Evolutionary conservation across 352 stramenopile genomes (phyloP).

Genomic region (Phytophthora capsici): DNA sequence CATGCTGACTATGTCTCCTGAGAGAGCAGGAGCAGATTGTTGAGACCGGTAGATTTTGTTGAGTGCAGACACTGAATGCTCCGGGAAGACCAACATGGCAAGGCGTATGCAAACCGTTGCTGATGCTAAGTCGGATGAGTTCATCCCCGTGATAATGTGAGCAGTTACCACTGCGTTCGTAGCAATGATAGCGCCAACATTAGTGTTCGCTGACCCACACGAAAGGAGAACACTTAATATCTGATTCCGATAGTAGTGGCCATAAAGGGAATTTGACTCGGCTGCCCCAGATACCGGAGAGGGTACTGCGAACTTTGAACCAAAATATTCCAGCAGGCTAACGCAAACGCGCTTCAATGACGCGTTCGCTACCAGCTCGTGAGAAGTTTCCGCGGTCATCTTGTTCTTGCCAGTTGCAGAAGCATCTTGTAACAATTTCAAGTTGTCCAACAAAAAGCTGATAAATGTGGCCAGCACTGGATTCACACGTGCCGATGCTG

Average conservation of each 20-base stretch:
- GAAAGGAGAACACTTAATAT: conserved; percentile 74
- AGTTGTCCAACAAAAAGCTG: conserved; percentile 69
- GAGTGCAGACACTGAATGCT: conserved; percentile 77
- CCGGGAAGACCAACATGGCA: conserved; percentile 83
- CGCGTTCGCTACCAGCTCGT: conserved; percentile 37
- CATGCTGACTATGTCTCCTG: conserved; percentile 54
- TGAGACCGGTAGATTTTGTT: conserved; percentile 69
- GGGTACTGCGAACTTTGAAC: conserved; percentile 19
- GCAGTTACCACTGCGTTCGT: conserved; percentile 56
- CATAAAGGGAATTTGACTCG: conserved; percentile 29
- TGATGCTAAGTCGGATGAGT: conserved; percentile 63
- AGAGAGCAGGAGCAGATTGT: conserved; percentile 26
- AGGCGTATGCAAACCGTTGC: conserved; percentile 84
- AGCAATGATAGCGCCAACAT: conserved; percentile 71
- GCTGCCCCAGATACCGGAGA: conserved; percentile 1
- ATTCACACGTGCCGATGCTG: conserved; percentile 42
- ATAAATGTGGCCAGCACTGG: conserved; percentile 62
- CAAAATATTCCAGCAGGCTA: conserved; percentile 71
- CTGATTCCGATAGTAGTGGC: conserved; percentile 81
- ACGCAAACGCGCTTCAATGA: conserved; percentile 73
- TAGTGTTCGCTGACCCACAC: conserved; percentile 68
- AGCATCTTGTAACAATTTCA: conserved; percentile 42
- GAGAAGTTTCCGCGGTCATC: neutral
- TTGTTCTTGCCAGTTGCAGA: neutral
- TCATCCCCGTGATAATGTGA: conserved; percentile 73